Conservation (phyloP, 345 rosid genomes). For the Balakata baccata region DNA sequence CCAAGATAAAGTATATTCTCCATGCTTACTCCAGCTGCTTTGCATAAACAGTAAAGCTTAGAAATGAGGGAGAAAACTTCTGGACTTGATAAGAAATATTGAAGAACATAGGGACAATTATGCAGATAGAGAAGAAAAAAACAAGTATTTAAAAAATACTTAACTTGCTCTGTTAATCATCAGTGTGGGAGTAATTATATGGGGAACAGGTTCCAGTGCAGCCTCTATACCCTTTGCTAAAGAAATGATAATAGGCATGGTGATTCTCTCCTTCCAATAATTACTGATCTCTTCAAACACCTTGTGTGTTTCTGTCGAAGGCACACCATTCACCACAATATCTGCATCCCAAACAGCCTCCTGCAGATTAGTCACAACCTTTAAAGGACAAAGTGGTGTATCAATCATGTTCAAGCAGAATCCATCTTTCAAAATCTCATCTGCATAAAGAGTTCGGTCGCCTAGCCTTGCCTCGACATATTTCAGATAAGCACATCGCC, state of each 20-base stretch:
- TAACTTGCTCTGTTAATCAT: slow-evolving; percentile 88
- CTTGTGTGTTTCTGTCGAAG: slow-evolving; percentile 76
- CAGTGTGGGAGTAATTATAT: slow-evolving; percentile 84
- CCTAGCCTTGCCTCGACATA: slow-evolving; percentile 96
- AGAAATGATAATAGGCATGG: slow-evolving; percentile 71
- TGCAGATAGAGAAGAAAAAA: too few relatives aligned
- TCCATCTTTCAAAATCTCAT: slow-evolving; percentile 94
- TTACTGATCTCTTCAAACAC: slow-evolving; percentile 84
- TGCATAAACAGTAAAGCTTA: not conserved
- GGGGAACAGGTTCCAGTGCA: slow-evolving; percentile 72
- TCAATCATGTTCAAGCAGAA: slow-evolving; percentile 96
- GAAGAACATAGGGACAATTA: not conserved
- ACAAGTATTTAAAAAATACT: slow-evolving; percentile 18
- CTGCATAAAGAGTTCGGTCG: slow-evolving; percentile 75
- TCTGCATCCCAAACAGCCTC: slow-evolving; percentile 99
- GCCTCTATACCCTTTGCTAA: slow-evolving; percentile 93
- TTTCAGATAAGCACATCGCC: slow-evolving; percentile 92
- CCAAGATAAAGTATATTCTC: slow-evolving; percentile 93
- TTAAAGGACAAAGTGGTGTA: slow-evolving; percentile 84
- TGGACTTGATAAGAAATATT: not conserved
- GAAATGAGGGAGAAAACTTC: not conserved
- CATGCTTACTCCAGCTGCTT: slow-evolving; percentile 67
- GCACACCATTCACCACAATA: slow-evolving; percentile 87
- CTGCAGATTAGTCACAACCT: slow-evolving; percentile 90
- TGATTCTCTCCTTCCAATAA: slow-evolving; percentile 89